These are phyloP conservation scores for Phytophthora agathidicida DNA, from an alignment of 352 stramenopile genomes.

Conservation along the genomic window DNA sequence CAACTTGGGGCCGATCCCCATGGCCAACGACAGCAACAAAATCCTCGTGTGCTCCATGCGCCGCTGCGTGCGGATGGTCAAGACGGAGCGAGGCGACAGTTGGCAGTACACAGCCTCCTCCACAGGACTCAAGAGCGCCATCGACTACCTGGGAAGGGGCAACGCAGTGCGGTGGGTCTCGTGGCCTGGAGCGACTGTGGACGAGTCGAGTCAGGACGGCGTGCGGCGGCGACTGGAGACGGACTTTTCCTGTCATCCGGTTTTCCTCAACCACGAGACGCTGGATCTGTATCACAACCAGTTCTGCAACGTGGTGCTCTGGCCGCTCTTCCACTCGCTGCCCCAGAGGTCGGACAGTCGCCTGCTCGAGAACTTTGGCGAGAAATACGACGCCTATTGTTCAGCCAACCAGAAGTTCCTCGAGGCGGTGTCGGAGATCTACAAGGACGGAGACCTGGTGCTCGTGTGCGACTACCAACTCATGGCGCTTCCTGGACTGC, in stretches of 20 bases:
- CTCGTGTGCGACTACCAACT: slow-evolving; percentile 92
- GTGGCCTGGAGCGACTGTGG: slow-evolving; percentile 84
- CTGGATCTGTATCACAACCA: slow-evolving; percentile 89
- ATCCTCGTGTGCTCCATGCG: slow-evolving; percentile 78
- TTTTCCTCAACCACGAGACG: slow-evolving; percentile 82
- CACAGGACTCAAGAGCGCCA: slow-evolving; percentile 72
- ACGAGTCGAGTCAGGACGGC: slow-evolving; percentile 80
- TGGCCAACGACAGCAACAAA: slow-evolving; percentile 81
- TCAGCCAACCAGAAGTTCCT: slow-evolving; percentile 88
- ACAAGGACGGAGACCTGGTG: slow-evolving; percentile 86
- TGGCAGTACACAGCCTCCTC: slow-evolving; percentile 77
- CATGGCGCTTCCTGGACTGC: slow-evolving; percentile 80
- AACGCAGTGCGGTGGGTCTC: slow-evolving; percentile 92
- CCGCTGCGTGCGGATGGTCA: slow-evolving; percentile 78
- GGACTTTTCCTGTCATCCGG: slow-evolving; percentile 85
- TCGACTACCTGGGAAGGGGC: slow-evolving; percentile 72
- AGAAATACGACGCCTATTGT: slow-evolving; percentile 90
- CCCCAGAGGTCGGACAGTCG: slow-evolving; percentile 76
- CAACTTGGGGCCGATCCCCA: slow-evolving; percentile 70
- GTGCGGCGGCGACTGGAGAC: slow-evolving; percentile 76
- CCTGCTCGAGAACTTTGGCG: slow-evolving; percentile 82
- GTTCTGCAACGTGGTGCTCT: slow-evolving; percentile 92
- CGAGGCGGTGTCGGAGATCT: slow-evolving; percentile 79
- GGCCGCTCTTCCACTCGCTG: slow-evolving; percentile 92
- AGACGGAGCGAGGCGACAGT: slow-evolving; percentile 70